A percentile compares a stretch with the other conserved stretches of the same genome.
Evolutionary conservation across 495 filamentous ascomycete genomes (phyloP).

Genomic region (Hypomontagnella monticulosa): DNA sequence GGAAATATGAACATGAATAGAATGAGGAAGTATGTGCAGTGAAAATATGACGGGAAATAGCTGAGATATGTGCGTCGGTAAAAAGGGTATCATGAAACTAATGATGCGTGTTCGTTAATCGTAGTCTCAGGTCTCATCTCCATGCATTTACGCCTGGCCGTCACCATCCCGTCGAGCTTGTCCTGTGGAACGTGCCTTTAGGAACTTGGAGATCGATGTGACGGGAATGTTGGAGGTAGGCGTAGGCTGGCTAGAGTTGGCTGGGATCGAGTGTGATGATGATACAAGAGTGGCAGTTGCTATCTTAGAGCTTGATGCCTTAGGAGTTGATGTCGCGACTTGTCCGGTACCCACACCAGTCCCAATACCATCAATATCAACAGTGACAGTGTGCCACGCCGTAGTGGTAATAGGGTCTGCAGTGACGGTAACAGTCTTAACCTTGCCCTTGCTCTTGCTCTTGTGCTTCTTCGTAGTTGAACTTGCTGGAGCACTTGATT

Average conservation of each 20-base stretch:
- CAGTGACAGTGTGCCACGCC: constrained; percentile 33
- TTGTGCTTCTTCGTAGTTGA: constrained; percentile 20
- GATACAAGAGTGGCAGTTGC: constrained; percentile 3
- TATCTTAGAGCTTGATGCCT: background rate
- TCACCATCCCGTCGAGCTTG: constrained; percentile 31
- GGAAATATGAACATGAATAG: background rate
- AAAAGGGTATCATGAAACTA: constrained; percentile 1
- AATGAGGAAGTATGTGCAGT: background rate
- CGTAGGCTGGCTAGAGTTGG: constrained; percentile 1
- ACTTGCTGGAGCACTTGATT: background rate
- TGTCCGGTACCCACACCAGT: background rate
- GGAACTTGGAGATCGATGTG: constrained; percentile 36
- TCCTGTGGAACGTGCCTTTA: constrained; percentile 39
- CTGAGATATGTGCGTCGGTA: background rate
- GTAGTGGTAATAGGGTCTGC: constrained; percentile 35
- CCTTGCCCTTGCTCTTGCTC: background rate
- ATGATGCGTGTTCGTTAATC: background rate
- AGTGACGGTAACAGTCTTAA: constrained; percentile 45
- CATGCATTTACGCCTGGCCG: constrained; percentile 1
- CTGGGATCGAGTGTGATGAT: background rate
- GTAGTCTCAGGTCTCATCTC: background rate
- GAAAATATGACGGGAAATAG: background rate
- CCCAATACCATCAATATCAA: constrained; percentile 8
- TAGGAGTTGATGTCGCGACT: background rate
- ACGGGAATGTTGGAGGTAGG: constrained; percentile 34